Evolutionary conservation across 257 asterid genomes (phyloP).

Genomic region (Nicotiana undulata): DNA sequence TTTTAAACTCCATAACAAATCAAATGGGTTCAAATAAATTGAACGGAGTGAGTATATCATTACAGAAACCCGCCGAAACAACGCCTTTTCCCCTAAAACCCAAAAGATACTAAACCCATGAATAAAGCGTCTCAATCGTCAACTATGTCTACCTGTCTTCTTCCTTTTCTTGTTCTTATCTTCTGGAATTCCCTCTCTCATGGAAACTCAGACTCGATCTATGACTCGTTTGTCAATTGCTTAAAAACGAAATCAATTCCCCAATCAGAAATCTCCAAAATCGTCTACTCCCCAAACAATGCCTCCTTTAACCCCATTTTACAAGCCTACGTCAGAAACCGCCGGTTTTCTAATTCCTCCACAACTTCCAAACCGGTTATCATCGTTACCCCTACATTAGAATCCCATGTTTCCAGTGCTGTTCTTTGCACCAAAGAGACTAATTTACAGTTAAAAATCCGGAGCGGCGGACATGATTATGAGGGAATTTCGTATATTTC

Average conservation of each 20-base stretch:
- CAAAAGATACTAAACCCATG: neutral
- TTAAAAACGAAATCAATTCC: neutral
- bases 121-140: neutral
- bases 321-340: conserved; percentile 26
- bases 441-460: conserved; percentile 19
- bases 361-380: conserved; percentile 30
- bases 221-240: conserved; percentile 7
- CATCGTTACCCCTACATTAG: conserved; percentile 26
- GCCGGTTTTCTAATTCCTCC: conserved; percentile 21
- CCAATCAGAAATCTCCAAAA: neutral
- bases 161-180: neutral
- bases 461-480: conserved; percentile 51
- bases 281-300: conserved; percentile 18
- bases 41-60: too few relatives aligned
- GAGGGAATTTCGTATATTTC: conserved; percentile 13
- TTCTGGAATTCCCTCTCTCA: neutral
- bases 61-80: too few relatives aligned
- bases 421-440: conserved; percentile 23
- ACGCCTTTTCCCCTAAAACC: neutral
- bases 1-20: too few relatives aligned
- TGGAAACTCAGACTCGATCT: neutral
- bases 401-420: conserved; percentile 27
- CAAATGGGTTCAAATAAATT: too few relatives aligned
- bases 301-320: conserved; percentile 22
- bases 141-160: neutral